A percentile compares a stretch with the other conserved stretches of the same genome.
Conservation (phyloP, 2,329 filamentous ascomycete genomes). For the Dactylellina cionopaga region DNA sequence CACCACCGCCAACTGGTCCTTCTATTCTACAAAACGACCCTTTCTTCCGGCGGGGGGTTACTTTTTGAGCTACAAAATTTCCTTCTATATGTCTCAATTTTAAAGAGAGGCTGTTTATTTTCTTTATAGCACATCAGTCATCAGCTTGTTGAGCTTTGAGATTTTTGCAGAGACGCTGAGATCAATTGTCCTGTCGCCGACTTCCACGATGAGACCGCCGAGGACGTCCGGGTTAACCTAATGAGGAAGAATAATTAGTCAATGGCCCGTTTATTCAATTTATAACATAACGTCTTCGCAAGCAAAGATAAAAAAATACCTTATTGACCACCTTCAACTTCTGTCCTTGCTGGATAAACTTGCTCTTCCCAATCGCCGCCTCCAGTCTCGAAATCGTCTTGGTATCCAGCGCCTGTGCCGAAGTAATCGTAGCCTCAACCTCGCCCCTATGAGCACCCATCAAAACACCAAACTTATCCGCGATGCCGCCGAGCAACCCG, state of each 20-base stretch:
- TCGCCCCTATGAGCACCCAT: slow-evolving; percentile 91
- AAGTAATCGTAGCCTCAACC: slow-evolving; percentile 91
- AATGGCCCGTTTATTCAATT: neutral
- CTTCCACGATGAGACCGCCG: slow-evolving; percentile 92
- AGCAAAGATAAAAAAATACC: too few species aligned
- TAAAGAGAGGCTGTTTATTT: neutral
- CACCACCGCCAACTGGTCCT: slow-evolving; percentile 15
- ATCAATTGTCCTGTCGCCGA: slow-evolving; percentile 97
- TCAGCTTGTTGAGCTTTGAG: slow-evolving; percentile 98
- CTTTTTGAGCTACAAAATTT: neutral
- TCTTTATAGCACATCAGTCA: slow-evolving; percentile 90
- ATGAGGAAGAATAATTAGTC: too few species aligned
- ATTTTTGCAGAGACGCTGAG: slow-evolving; percentile 94
- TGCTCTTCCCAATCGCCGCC: slow-evolving; percentile 85
- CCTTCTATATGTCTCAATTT: too few species aligned
- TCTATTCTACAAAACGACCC: slow-evolving; percentile 47
- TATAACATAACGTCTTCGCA: neutral
- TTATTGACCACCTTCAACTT: slow-evolving; percentile 97
- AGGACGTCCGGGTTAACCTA: slow-evolving; percentile 94
- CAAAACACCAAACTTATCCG: slow-evolving; percentile 84
- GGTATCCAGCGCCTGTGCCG: slow-evolving; percentile 88
- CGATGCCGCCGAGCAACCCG: slow-evolving; percentile 80
- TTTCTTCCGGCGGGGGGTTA: neutral
- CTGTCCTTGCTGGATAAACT: slow-evolving; percentile 88
- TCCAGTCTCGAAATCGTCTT: slow-evolving; percentile 88